Conservation (phyloP, 1,139 yeast species). For the Suhomyces anneliseae region DNA sequence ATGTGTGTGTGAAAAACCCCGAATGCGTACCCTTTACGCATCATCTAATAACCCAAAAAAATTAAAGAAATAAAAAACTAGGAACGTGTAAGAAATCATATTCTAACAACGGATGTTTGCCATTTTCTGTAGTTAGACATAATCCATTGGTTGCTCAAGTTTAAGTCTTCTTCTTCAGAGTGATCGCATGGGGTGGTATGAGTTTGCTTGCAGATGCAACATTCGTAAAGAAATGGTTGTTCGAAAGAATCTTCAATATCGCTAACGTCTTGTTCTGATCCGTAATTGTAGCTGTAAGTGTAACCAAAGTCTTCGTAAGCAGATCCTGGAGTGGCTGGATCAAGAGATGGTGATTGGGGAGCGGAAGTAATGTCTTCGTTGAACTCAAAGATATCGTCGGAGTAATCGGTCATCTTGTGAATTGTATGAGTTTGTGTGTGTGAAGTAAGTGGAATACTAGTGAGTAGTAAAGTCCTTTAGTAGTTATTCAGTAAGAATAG, state of each 20-base stretch:
- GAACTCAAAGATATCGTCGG: slow-evolving; percentile 20
- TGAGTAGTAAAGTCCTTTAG: not conserved
- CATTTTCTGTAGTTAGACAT: slow-evolving; percentile 25
- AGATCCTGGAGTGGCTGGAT: slow-evolving; percentile 8
- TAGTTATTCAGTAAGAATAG: no score
- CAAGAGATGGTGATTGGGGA: slow-evolving; percentile 17
- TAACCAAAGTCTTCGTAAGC: slow-evolving; percentile 10
- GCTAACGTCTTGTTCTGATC: slow-evolving; percentile 1
- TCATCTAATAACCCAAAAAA: slow-evolving; percentile 1
- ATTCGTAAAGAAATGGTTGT: slow-evolving; percentile 19
- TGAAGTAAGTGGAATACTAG: not conserved
- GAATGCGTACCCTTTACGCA: slow-evolving; percentile 1
- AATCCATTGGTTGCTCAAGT: slow-evolving; percentile 18
- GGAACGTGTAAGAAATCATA: slow-evolving; percentile 1
- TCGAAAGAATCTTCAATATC: slow-evolving; percentile 11
- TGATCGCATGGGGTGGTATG: slow-evolving; percentile 18
- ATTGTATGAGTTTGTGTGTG: not conserved
- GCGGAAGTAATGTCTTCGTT: slow-evolving; percentile 14
- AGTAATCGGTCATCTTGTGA: slow-evolving; percentile 7
- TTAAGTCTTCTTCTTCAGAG: slow-evolving; percentile 13
- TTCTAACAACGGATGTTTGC: slow-evolving; percentile 13
- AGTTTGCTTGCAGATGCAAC: slow-evolving; percentile 21
- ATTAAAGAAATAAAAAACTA: not conserved
- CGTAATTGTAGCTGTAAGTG: slow-evolving; percentile 10
- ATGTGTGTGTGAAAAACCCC: slow-evolving; percentile 3